Conservation (phyloP, 805 yeast species). For the Candida hispaniensis region DNA sequence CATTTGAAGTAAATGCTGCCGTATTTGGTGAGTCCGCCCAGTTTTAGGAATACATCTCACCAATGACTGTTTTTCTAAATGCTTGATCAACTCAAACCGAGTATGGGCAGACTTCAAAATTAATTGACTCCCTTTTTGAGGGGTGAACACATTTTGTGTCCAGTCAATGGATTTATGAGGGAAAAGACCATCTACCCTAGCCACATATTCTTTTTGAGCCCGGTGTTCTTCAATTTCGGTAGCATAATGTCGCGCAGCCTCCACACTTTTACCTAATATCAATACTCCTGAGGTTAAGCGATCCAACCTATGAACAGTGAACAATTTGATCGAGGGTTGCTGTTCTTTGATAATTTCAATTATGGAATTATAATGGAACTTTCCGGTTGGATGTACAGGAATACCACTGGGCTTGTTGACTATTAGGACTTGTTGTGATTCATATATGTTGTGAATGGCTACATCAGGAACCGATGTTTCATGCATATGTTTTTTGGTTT, state of each 20-base stretch:
- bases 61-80: conserved; percentile 40
- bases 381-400: conserved; percentile 42
- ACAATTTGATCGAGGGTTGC: conserved; percentile 42
- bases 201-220: conserved; percentile 69
- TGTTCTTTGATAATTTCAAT: conserved; percentile 67
- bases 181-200: conserved; percentile 71
- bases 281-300: conserved; percentile 76
- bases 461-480: conserved; percentile 71
- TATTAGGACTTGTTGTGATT: conserved; percentile 59
- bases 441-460: conserved; percentile 54
- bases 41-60: conserved; percentile 77
- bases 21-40: conserved; percentile 89
- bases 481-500: conserved; percentile 74
- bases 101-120: conserved; percentile 55
- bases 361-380: conserved; percentile 34
- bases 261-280: conserved; percentile 65
- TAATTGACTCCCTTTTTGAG: conserved; percentile 1
- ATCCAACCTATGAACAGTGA: conserved; percentile 75
- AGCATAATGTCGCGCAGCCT: conserved; percentile 57
- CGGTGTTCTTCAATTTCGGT: conserved; percentile 49
- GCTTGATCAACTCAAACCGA: conserved; percentile 45
- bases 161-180: conserved; percentile 33
- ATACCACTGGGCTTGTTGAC: conserved; percentile 93
- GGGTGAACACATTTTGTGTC: not conserved
- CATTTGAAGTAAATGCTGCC: conserved; percentile 77